Evolutionary conservation across 305 asterid species (phyloP).

Genomic region (Fraxinus paxiana): DNA sequence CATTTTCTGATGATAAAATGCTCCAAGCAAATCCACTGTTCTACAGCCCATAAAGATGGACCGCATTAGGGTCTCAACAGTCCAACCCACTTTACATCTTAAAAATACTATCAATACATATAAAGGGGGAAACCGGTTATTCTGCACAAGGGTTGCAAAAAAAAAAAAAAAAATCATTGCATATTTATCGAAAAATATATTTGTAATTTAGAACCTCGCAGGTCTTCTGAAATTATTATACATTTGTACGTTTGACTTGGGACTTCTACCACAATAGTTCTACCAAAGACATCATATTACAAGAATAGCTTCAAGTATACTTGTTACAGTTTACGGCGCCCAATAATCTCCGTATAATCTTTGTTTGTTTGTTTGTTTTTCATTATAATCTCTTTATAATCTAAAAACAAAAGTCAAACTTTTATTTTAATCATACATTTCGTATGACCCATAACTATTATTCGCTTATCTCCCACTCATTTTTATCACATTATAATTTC

Average conservation of each 20-base stretch:
- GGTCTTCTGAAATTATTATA: not conserved
- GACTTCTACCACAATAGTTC: not conserved
- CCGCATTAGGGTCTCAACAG: not conserved
- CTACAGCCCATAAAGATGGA: not conserved
- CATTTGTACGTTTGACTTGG: not conserved
- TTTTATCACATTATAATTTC: not conserved
- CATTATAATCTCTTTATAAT: not conserved
- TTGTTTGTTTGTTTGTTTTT: not conserved
- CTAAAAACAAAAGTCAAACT: not conserved
- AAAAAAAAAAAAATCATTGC: not conserved
- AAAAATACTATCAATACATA: not conserved
- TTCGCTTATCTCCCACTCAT: not conserved
- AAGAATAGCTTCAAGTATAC: too few relatives aligned
- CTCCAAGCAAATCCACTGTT: not conserved
- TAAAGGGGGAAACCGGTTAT: not conserved
- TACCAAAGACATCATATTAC: not conserved
- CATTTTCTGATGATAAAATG: not conserved
- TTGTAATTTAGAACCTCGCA: not conserved
- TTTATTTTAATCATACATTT: not conserved
- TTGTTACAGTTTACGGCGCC: not conserved
- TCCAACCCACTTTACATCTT: not conserved
- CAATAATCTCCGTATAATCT: not conserved
- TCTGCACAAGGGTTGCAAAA: not conserved
- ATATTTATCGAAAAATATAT: not conserved
- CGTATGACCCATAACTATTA: not conserved